Evolutionary conservation across 306 rosid species (phyloP), one percentile per base, ranked within the genome.

Genomic region (Vigna radiata): DNA sequence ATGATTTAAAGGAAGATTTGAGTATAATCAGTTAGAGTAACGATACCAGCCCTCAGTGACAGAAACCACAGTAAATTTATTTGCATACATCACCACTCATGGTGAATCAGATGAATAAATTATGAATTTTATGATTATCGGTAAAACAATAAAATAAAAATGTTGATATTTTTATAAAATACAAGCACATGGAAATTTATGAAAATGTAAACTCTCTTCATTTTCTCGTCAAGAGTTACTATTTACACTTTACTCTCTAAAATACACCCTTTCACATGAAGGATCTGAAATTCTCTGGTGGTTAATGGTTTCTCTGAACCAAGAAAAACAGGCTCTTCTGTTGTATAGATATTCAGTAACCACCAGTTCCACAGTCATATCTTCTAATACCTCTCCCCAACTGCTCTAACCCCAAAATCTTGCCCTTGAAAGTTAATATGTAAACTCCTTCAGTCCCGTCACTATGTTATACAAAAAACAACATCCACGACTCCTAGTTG

Each of bases 321-420:
- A 72, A 41, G 27, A 19, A 39, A 72, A 16, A 72, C 8, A 55
- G 77, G 77, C 17, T 55, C 67, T 55, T 56, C 39, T 8, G 3
- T 48, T 7, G 21, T 54, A 37, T 43, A 54, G 49, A 71, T 71
- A 36, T 12, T 71, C 21, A 36, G 36, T 19, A 71, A 71, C 36
- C 37, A 54, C 76, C 19, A 36, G 8, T 54, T 71, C 50, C 46
- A 33, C 4, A 11, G 52, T 71, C 50, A 14, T 37, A 19, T 53
- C 49, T 13, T 71, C 50, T 8, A 55, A 72, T 14, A 8, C 7
- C 21, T 33, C 31, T 14, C 37, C 64, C 8, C 65, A 71, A 44
- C 62, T 70, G 48, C 62, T 70, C 36, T 49, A 11, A 70, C 29
- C 8, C 77, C 77, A 54, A 56, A 14, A 39, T 4, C 41, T 37